Percentiles rank a stretch among this genome's conserved stretches.
phyloP scores from a whole-genome alignment of 2,329 filamentous ascomycete species.

The Neofusicoccum laricinum region DNA sequence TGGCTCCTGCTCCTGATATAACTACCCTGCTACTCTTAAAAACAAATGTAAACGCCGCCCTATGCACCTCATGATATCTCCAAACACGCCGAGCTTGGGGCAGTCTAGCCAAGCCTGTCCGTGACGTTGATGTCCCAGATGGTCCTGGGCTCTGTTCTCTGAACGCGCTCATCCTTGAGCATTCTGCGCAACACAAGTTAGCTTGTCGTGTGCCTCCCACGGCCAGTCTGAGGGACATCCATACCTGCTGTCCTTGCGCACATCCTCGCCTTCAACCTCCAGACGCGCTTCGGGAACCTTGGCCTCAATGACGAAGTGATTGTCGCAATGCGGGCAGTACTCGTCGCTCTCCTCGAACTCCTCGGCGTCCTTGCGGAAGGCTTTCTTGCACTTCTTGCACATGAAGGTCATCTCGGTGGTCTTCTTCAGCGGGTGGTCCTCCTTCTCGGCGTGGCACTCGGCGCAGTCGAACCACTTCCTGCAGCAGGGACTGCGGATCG shows the following conservation, averaged over 20 bases:
- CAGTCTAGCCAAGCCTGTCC: slow-evolving; percentile 67
- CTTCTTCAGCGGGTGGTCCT: slow-evolving; percentile 73
- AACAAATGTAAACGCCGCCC: slow-evolving; percentile 9
- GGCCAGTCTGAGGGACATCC: slow-evolving; percentile 18
- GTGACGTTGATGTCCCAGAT: slow-evolving; percentile 77
- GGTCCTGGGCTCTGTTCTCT: slow-evolving; percentile 56
- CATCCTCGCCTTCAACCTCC: slow-evolving; percentile 88
- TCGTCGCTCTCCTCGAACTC: slow-evolving; percentile 97
- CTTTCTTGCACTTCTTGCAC: slow-evolving; percentile 99
- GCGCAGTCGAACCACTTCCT: slow-evolving; percentile 99
- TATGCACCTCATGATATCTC: slow-evolving; percentile 2
- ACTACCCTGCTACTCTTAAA: background rate
- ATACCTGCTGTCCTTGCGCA: slow-evolving; percentile 69
- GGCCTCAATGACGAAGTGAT: slow-evolving; percentile 94
- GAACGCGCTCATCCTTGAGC: slow-evolving; percentile 84
- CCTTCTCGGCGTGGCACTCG: slow-evolving; percentile 83
- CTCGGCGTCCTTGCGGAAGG: slow-evolving; percentile 87
- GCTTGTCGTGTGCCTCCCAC: background rate
- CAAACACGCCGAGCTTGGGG: background rate
- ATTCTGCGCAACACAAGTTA: slow-evolving; percentile 53
- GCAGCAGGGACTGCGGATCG: slow-evolving; percentile 94
- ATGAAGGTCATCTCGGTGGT: slow-evolving; percentile 87
- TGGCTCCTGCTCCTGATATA: background rate
- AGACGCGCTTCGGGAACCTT: slow-evolving; percentile 77
- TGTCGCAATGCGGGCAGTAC: slow-evolving; percentile 98